Base-by-base conservation (phyloP, 257 asterid genomes). In the Solanum pinnatisectum region DNA sequence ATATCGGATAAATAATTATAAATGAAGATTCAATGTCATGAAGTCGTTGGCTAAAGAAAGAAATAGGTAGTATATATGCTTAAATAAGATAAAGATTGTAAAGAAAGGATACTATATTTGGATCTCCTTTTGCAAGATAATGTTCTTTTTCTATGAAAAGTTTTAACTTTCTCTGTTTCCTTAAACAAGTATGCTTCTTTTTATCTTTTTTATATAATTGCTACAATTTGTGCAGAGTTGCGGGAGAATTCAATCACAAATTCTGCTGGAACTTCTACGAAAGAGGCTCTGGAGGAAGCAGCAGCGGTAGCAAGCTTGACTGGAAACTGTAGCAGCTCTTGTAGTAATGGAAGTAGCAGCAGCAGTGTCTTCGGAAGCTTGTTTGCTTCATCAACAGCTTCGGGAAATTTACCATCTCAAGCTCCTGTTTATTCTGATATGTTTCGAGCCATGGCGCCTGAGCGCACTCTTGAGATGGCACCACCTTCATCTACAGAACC, bases 361-460 rank as follows among this genome's bases (percentile, higher is more conserved):
- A 92, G 93, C 84, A 92, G 89, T 81, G 94, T 92, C n/a, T 93
- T 93, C 33, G 93, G 96, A 85, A 95, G 96, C 92, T 87, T 95
- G 87, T 94, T 96, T 87, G 95, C 97, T 83, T 91, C 98, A 32
- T 92, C 98, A 46, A 92, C 94, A 52, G 76, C 93, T 68, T 90
- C 98, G 6, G 92, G 89, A 91, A 92, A 86, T 89, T 86, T 92
- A 46, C 95, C 91, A 49, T 89, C 97, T 70, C 94, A 94, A 88
- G 39, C 94, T 84, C 71, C 91, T 23, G 90, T 89, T 60, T 93
- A 92, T 52, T 83, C 91, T 2, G 88, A 90, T 87, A 79, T 94
- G 82, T 92, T 95, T 70, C 94, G 83, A 87, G 63, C 93, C 2
- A 74, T 90, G 49, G 77, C 92, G 82, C 94, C 94, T 3, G 92